phyloP scores from a whole-genome alignment of 2,329 filamentous ascomycete species.

The Colletotrichum coccodes region DNA sequence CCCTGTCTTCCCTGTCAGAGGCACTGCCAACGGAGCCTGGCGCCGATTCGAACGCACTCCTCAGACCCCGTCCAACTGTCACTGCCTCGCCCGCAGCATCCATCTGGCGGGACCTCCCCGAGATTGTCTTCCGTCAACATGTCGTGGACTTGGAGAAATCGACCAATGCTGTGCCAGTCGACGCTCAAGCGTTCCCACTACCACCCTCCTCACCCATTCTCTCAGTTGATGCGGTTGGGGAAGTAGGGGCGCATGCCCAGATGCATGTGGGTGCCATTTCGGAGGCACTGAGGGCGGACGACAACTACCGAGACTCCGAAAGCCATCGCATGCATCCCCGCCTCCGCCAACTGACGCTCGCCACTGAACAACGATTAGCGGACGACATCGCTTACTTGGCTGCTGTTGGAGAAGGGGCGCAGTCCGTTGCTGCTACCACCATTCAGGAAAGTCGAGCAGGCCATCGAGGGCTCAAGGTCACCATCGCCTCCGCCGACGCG shows the following conservation, averaged over 20 bases:
- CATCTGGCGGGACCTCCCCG: slow-evolving; percentile 28
- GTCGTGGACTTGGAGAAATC: slow-evolving; percentile 29
- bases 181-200: slow-evolving; percentile 15
- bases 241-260: background rate
- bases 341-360: slow-evolving; percentile 11
- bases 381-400: slow-evolving; percentile 31
- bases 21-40: background rate
- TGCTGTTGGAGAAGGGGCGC: slow-evolving; percentile 33
- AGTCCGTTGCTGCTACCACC: slow-evolving; percentile 33
- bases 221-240: background rate
- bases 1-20: background rate
- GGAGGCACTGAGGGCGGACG: background rate
- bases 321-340: background rate
- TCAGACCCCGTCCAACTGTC: background rate
- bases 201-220: too few relatives aligned
- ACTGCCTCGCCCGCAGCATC: slow-evolving; percentile 25
- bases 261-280: background rate
- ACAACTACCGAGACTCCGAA: background rate
- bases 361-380: slow-evolving; percentile 26
- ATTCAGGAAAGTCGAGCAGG: slow-evolving; percentile 19
- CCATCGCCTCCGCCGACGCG: slow-evolving; percentile 31
- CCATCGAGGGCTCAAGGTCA: slow-evolving; percentile 6
- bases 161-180: slow-evolving; percentile 31
- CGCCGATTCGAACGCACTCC: background rate
- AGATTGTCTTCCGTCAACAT: slow-evolving; percentile 22